Conservation (phyloP, 2,329 filamentous ascomycete species). For the Neonectria neomacrospora region DNA sequence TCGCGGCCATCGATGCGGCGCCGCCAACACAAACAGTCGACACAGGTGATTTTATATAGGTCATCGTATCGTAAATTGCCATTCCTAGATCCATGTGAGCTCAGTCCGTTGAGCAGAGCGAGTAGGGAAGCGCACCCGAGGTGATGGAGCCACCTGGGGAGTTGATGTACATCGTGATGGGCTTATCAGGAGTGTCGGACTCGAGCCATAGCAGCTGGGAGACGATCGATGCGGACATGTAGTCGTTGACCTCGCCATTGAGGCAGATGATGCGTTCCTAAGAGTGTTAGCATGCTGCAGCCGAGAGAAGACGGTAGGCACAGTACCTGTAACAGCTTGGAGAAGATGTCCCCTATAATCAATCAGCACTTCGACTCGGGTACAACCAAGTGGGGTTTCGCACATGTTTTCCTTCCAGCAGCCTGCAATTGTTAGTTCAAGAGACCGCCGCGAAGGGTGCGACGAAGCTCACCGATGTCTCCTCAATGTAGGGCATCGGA, state of each 20-base stretch:
- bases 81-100: slow-evolving; percentile 57
- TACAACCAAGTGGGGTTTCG: slow-evolving; percentile 37
- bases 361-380: slow-evolving; percentile 30
- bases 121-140: slow-evolving; percentile 53
- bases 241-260: slow-evolving; percentile 91
- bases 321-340: slow-evolving; percentile 77
- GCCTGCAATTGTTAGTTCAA: slow-evolving; percentile 63
- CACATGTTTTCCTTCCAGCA: slow-evolving; percentile 82
- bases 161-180: slow-evolving; percentile 98
- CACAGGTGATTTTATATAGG: slow-evolving; percentile 92
- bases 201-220: slow-evolving; percentile 98
- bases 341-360: slow-evolving; percentile 81
- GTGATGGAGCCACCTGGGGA: slow-evolving; percentile 94
- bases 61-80: slow-evolving; percentile 99
- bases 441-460: background rate
- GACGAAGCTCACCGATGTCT: slow-evolving; percentile 52
- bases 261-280: slow-evolving; percentile 94
- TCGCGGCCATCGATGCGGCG: slow-evolving; percentile 92
- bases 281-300: slow-evolving; percentile 27
- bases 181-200: slow-evolving; percentile 93
- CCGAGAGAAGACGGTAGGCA: background rate
- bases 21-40: slow-evolving; percentile 95
- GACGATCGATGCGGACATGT: slow-evolving; percentile 90
- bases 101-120: background rate
- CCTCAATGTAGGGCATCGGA: slow-evolving; percentile 68